phyloP scores from a whole-genome alignment of 148 eudicot genomes.

The Silene conica region DNA sequence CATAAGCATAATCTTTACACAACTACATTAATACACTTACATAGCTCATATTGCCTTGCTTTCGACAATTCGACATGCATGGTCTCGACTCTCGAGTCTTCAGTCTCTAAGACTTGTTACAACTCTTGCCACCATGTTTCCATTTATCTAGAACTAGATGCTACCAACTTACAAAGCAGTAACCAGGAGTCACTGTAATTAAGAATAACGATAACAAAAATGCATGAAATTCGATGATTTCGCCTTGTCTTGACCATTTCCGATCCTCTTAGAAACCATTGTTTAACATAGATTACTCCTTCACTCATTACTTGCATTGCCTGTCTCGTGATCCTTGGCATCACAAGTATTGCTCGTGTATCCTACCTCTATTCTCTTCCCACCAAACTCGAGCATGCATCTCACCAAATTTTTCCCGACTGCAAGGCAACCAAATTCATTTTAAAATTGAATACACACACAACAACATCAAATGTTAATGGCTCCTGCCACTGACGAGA shows the following conservation, averaged over 20 bases:
- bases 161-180: not conserved
- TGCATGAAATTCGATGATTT: slow-evolving; percentile 12
- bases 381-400: slow-evolving; percentile 95
- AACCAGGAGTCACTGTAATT: slow-evolving; percentile 7
- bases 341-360: slow-evolving; percentile 80
- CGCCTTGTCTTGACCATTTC: slow-evolving; percentile 7
- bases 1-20: not conserved
- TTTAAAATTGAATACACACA: not conserved
- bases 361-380: slow-evolving; percentile 93
- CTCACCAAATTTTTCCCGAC: slow-evolving; percentile 93
- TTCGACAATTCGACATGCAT: too few relatives aligned
- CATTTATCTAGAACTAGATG: not conserved
- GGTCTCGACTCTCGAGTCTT: not conserved
- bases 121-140: not conserved
- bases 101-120: not conserved
- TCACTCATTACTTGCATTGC: not conserved
- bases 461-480: not conserved
- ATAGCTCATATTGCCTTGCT: slow-evolving; percentile 12
- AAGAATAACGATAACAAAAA: slow-evolving; percentile 4
- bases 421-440: slow-evolving; percentile 32
- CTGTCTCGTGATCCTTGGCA: not conserved
- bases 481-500: not conserved
- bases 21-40: not conserved
- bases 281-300: not conserved
- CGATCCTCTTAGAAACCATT: slow-evolving; percentile 1